Conservation (phyloP, 495 filamentous ascomycete species). For the Astrothelium subdiscretum region DNA sequence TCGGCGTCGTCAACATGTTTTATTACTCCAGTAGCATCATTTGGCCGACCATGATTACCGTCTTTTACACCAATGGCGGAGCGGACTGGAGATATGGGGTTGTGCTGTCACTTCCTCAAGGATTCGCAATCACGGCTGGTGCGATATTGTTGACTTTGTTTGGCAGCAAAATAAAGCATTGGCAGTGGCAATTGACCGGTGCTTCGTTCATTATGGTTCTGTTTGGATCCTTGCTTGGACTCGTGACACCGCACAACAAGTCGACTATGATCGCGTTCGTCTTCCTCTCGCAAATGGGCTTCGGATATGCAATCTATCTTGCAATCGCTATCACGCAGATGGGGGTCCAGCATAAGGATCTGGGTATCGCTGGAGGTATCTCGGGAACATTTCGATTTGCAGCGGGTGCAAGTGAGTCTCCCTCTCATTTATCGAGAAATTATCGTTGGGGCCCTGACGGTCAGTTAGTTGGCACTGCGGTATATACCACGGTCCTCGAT, state of each 20-base stretch:
- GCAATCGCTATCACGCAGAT: conserved; percentile 24
- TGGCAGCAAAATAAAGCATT: conserved; percentile 23
- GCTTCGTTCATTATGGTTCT: conserved; percentile 24
- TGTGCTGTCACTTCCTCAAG: conserved; percentile 22
- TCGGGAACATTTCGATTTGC: conserved; percentile 23
- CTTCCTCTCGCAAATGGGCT: conserved; percentile 22
- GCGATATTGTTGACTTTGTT: conserved; percentile 23
- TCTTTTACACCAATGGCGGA: conserved; percentile 19
- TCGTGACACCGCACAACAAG: conserved; percentile 22
- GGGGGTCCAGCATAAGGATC: conserved; percentile 23
- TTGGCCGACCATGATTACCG: conserved; percentile 19
- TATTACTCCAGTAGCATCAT: conserved; percentile 23
- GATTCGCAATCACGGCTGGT: conserved; percentile 23
- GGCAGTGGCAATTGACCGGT: conserved; percentile 22
- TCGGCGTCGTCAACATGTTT: conserved; percentile 22
- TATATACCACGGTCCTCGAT: not conserved
- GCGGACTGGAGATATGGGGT: conserved; percentile 18
- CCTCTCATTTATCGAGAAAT: not conserved
- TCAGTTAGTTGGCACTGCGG: not conserved
- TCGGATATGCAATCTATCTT: conserved; percentile 24
- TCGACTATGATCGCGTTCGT: conserved; percentile 28
- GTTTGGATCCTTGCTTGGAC: conserved; percentile 23
- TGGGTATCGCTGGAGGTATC: conserved; percentile 21
- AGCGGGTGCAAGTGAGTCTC: conserved; percentile 17
- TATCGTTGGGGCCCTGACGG: not conserved